These are phyloP conservation scores for Suillus ampliporus DNA, from an alignment of 768 basidiomycete genomes.

Conservation along the genomic window DNA sequence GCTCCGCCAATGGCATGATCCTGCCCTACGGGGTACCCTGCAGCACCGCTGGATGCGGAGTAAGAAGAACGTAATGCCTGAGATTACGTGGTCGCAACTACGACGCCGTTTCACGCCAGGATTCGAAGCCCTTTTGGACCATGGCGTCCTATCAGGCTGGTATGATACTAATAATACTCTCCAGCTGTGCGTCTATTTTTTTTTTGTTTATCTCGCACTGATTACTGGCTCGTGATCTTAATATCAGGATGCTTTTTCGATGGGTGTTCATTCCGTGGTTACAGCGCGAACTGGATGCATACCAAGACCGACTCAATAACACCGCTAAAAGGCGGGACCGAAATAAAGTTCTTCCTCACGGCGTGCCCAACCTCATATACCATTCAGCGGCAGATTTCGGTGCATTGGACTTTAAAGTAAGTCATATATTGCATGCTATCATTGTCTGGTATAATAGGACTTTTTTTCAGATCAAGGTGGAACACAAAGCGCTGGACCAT, in stretches of 20 bases:
- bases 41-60: slow-evolving; percentile 47
- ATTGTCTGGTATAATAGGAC: no score
- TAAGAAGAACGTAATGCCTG: slow-evolving; percentile 49
- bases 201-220: no score
- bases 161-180: neutral
- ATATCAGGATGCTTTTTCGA: slow-evolving; percentile 42
- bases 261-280: slow-evolving; percentile 38
- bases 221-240: neutral
- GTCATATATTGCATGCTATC: neutral
- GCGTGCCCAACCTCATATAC: slow-evolving; percentile 42
- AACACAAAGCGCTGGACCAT: slow-evolving; percentile 11
- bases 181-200: no score
- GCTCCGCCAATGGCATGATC: slow-evolving; percentile 46
- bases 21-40: slow-evolving; percentile 38
- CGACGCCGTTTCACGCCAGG: slow-evolving; percentile 37
- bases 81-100: slow-evolving; percentile 47
- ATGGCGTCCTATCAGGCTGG: slow-evolving; percentile 27
- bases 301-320: slow-evolving; percentile 13
- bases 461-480: no score
- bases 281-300: slow-evolving; percentile 14
- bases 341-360: slow-evolving; percentile 40
- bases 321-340: slow-evolving; percentile 10
- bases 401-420: slow-evolving; percentile 43
- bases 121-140: slow-evolving; percentile 41
- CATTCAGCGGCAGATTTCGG: slow-evolving; percentile 33